Conservation (phyloP, 2,329 filamentous ascomycete genomes). For the Colletotrichum lupini region DNA sequence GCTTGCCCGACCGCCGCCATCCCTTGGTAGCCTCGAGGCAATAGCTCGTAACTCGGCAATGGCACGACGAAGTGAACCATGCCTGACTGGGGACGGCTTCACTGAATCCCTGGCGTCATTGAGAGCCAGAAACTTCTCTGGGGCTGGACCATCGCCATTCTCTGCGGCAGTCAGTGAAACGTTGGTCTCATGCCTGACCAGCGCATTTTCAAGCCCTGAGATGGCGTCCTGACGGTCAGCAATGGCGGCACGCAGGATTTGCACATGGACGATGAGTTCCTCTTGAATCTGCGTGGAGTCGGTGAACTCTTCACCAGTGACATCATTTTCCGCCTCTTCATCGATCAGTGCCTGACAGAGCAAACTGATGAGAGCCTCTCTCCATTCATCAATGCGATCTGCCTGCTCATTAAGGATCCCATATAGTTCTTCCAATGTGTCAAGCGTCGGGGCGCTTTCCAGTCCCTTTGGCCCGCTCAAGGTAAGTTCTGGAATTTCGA, state of each 20-base stretch:
- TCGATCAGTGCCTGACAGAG: conserved; percentile 83
- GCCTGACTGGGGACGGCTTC: conserved; percentile 59
- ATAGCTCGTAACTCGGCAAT: conserved; percentile 77
- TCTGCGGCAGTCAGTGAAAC: conserved; percentile 70
- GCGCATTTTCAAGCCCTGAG: conserved; percentile 79
- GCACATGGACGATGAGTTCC: conserved; percentile 87
- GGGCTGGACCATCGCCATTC: conserved; percentile 75
- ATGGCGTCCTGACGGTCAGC: conserved; percentile 83
- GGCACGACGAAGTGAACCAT: conserved; percentile 75
- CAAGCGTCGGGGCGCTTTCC: conserved; percentile 75
- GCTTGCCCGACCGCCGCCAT: conserved; percentile 44
- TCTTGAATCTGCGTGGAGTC: conserved; percentile 90
- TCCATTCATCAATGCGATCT: conserved; percentile 77
- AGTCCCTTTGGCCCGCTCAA: conserved; percentile 72
- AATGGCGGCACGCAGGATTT: conserved; percentile 78
- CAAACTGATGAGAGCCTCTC: conserved; percentile 76
- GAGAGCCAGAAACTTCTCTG: conserved; percentile 68
- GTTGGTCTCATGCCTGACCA: conserved; percentile 79
- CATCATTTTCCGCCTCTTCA: conserved; percentile 77
- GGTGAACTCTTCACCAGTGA: conserved; percentile 90
- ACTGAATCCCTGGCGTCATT: conserved; percentile 57
- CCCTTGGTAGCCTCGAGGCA: conserved; percentile 71
- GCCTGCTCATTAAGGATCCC: conserved; percentile 78
- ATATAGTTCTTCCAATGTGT: conserved; percentile 74
- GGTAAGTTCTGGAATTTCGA: conserved; percentile 67